Evolutionary conservation across 352 stramenopile species (phyloP).

Genomic region (Phytophthora nicotianae): DNA sequence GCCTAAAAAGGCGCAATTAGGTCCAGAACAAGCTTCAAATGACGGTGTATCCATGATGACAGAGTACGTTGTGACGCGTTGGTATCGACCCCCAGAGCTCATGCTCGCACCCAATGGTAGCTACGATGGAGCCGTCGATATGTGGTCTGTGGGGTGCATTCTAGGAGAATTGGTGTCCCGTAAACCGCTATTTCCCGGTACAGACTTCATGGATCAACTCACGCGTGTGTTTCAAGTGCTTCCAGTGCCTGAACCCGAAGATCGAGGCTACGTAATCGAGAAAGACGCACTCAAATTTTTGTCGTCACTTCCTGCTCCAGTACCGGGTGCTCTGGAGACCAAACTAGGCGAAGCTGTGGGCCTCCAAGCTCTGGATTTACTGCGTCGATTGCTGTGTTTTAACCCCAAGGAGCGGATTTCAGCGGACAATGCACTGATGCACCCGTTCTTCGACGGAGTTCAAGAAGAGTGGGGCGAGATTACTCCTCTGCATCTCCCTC

Average conservation of each 20-base stretch:
- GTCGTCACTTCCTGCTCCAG: constrained; percentile 64
- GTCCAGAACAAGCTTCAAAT: constrained; percentile 13
- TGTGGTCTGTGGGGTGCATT: constrained; percentile 92
- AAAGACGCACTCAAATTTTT: constrained; percentile 88
- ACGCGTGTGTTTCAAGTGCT: constrained; percentile 82
- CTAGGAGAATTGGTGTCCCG: constrained; percentile 90
- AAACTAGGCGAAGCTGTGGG: constrained; percentile 53
- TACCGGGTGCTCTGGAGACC: constrained; percentile 60
- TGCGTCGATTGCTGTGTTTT: constrained; percentile 90
- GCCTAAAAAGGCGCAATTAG: constrained; percentile 43
- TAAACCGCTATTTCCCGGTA: constrained; percentile 81
- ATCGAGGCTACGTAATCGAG: constrained; percentile 76
- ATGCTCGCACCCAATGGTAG: constrained; percentile 91
- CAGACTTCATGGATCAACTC: constrained; percentile 88
- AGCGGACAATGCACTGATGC: constrained; percentile 86
- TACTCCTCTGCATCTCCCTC: constrained; percentile 50
- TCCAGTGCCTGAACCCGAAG: constrained; percentile 64
- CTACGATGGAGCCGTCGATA: constrained; percentile 88
- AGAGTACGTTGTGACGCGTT: constrained; percentile 91
- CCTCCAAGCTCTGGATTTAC: constrained; percentile 71
- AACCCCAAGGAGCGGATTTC: constrained; percentile 92
- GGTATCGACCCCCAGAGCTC: constrained; percentile 92
- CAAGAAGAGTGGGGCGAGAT: constrained; percentile 90
- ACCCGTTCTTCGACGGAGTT: constrained; percentile 90
- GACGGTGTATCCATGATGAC: constrained; percentile 77